Evolutionary conservation across 78 protist species (phyloP).

Genomic region (Dictyostelium intermedium): DNA sequence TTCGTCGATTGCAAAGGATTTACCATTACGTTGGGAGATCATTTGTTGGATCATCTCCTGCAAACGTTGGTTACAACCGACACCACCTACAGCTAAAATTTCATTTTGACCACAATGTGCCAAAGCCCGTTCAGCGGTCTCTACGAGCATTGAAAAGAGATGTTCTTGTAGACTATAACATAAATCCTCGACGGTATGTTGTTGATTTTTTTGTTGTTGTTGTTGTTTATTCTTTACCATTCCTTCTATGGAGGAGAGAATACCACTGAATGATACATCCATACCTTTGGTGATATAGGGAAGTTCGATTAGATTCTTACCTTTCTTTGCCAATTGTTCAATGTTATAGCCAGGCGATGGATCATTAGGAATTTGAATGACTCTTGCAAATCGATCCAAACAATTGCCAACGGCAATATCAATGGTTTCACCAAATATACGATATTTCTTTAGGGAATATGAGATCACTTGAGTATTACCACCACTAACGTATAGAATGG

Average conservation of each 20-base stretch:
- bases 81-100: constrained; percentile 99
- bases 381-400: constrained; percentile 94
- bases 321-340: constrained; percentile 96
- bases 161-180: constrained; percentile 97
- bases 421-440: constrained; percentile 99
- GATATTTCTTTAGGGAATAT: constrained; percentile 87
- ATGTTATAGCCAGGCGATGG: constrained; percentile 99
- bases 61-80: constrained; percentile 93
- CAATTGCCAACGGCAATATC: constrained; percentile 99
- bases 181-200: constrained; percentile 87
- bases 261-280: constrained; percentile 97
- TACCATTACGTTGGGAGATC: constrained; percentile 96
- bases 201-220: background rate
- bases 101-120: constrained; percentile 94
- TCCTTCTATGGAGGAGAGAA: constrained; percentile 87
- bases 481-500: constrained; percentile 98
- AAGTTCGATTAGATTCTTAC: constrained; percentile 84
- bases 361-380: constrained; percentile 94
- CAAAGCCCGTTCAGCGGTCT: constrained; percentile 98
- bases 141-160: constrained; percentile 98
- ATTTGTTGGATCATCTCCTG: constrained; percentile 96
- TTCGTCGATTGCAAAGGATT: constrained; percentile 94
- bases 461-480: constrained; percentile 98
- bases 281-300: constrained; percentile 98
- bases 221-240: constrained; percentile 14